phyloP scores from a whole-genome alignment of 192 early-diverging fungal genomes.

The Backusella luteola region DNA sequence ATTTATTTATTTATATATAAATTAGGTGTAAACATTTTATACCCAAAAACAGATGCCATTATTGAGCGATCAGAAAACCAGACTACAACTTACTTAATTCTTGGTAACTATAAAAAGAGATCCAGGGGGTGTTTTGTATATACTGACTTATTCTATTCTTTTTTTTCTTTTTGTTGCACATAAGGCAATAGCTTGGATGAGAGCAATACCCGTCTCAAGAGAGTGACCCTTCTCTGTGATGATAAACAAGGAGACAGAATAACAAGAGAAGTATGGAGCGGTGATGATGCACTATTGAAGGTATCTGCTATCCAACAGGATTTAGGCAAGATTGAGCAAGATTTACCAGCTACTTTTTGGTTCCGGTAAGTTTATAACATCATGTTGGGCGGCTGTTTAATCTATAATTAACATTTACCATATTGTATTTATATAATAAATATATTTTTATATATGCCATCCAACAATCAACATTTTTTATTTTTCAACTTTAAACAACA shows the following conservation, averaged over 20 bases:
- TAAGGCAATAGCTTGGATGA: conserved; percentile 6
- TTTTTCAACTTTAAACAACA: not conserved
- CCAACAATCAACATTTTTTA: not conserved
- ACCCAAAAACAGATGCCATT: conserved; percentile 10
- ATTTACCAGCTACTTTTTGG: conserved; percentile 15
- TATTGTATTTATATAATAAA: not conserved
- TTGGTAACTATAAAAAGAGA: conserved; percentile 18
- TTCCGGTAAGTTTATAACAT: conserved; percentile 14
- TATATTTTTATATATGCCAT: not conserved
- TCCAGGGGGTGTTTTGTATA: not conserved
- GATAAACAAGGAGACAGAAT: conserved; percentile 1
- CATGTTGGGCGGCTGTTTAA: not conserved
- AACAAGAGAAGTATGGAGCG: not conserved
- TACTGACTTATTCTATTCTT: not conserved
- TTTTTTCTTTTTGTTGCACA: not conserved
- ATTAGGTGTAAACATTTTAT: conserved; percentile 17
- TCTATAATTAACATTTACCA: conserved; percentile 16
- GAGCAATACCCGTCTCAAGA: not conserved
- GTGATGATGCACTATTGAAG: conserved; percentile 1
- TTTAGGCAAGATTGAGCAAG: not conserved
- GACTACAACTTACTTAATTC: conserved; percentile 8
- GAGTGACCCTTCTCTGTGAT: not conserved
- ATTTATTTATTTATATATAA: not conserved
- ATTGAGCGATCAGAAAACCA: conserved; percentile 12
- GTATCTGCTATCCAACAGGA: conserved; percentile 15